A percentile compares a stretch with the other conserved stretches of the same genome.
These are phyloP conservation scores for Leptodermis oblonga DNA, from an alignment of 257 asterid genomes.

Conservation along the genomic window DNA sequence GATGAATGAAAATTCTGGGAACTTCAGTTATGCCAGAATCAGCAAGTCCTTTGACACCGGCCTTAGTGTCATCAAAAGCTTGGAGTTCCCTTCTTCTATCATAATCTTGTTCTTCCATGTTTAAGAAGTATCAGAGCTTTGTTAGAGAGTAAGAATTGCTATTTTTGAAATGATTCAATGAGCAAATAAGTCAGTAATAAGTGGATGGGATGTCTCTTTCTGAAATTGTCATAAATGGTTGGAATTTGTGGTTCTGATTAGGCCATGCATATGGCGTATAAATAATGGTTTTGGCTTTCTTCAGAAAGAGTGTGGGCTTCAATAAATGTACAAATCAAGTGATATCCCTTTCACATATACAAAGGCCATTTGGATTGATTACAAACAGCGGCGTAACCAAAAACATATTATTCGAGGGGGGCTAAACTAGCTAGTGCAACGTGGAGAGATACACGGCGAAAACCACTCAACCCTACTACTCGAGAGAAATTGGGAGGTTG, in stretches of 20 bases:
- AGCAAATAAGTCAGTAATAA: no score
- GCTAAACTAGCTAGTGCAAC: no score
- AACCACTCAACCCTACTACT: no score
- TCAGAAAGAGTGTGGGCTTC: no score
- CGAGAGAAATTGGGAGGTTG: no score
- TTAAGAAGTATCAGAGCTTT: background rate
- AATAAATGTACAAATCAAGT: no score
- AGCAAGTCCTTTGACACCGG: slow-evolving; percentile 64
- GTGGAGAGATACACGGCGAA: no score
- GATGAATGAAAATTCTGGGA: slow-evolving; percentile 42
- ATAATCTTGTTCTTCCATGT: slow-evolving; percentile 18
- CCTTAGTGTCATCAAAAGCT: slow-evolving; percentile 54
- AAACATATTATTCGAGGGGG: no score
- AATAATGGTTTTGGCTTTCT: background rate
- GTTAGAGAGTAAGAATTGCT: background rate
- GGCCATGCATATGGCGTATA: background rate
- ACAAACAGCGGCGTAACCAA: no score
- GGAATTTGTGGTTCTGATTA: background rate
- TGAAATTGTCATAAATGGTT: background rate
- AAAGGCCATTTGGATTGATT: background rate
- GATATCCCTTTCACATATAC: no score
- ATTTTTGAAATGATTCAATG: background rate
- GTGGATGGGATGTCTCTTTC: background rate
- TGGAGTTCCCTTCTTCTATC: slow-evolving; percentile 38
- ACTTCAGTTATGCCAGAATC: slow-evolving; percentile 40